Percentiles rank a stretch among this genome's conserved stretches.
Evolutionary conservation across 192 early-diverging fungal species (phyloP).

Genomic region (Coemansia interrupta): DNA sequence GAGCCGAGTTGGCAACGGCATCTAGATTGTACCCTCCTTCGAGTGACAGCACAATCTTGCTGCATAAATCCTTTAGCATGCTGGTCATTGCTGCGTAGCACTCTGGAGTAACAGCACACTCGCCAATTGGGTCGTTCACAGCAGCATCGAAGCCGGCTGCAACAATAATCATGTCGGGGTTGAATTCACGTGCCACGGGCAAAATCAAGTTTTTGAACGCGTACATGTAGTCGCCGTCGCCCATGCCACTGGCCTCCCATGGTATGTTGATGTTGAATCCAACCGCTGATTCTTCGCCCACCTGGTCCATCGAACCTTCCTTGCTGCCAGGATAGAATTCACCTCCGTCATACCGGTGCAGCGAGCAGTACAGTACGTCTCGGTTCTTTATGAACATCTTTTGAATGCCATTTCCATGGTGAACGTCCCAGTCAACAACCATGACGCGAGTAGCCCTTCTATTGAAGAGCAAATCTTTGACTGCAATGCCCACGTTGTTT

Average conservation of each 20-base stretch:
- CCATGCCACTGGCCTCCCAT: constrained; percentile 71
- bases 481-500: constrained; percentile 88
- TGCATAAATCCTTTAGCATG: constrained; percentile 65
- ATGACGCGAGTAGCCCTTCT: constrained; percentile 60
- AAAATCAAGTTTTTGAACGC: constrained; percentile 75
- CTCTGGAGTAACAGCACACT: constrained; percentile 72
- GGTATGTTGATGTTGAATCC: constrained; percentile 83
- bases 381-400: constrained; percentile 72
- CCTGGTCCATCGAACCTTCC: constrained; percentile 54
- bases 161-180: constrained; percentile 79
- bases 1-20: constrained; percentile 67
- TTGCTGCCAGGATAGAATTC: constrained; percentile 72
- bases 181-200: constrained; percentile 80
- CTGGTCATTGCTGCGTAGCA: constrained; percentile 87
- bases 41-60: constrained; percentile 73
- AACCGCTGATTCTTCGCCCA: constrained; percentile 66
- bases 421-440: constrained; percentile 93
- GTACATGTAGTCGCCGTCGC: constrained; percentile 84
- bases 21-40: constrained; percentile 89
- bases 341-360: constrained; percentile 81
- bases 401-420: constrained; percentile 94
- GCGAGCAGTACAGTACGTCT: constrained; percentile 76
- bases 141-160: constrained; percentile 92
- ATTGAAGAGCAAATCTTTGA: constrained; percentile 56
- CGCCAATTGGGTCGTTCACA: constrained; percentile 75